Conservation (phyloP, 202 grass and related monocot genomes). For the Miscanthus sacchariflorus region DNA sequence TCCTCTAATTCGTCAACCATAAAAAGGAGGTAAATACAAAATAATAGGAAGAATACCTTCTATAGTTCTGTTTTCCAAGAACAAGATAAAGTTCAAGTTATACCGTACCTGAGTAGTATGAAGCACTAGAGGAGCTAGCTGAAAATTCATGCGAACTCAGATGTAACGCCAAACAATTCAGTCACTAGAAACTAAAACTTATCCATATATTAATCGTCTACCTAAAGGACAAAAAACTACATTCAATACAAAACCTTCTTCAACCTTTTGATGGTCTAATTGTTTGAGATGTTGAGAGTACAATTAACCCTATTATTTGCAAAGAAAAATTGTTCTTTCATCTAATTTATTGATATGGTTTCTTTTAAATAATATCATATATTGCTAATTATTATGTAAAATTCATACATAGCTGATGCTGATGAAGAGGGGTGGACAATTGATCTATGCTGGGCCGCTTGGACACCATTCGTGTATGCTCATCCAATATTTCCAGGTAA, state of each 20-base stretch:
- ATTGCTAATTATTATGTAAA: conserved; percentile 37
- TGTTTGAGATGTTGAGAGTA: neutral
- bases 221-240: neutral
- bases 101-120: neutral
- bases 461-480: conserved; percentile 69
- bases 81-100: neutral
- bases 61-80: neutral
- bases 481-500: conserved; percentile 84
- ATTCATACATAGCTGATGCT: conserved; percentile 69
- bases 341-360: neutral
- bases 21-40: neutral
- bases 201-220: neutral
- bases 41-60: neutral
- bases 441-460: conserved; percentile 74
- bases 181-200: neutral
- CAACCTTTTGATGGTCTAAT: neutral
- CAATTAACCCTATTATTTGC: neutral
- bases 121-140: neutral
- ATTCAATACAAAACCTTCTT: neutral
- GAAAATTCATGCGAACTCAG: neutral
- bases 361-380: neutral
- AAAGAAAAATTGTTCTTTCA: neutral
- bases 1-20: neutral
- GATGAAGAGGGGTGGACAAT: conserved; percentile 87
- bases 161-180: neutral